Evolutionary conservation across 192 early-diverging fungal species (phyloP), one percentile per base, ranked within the genome.

Genomic region (Kappamyces sp.): DNA sequence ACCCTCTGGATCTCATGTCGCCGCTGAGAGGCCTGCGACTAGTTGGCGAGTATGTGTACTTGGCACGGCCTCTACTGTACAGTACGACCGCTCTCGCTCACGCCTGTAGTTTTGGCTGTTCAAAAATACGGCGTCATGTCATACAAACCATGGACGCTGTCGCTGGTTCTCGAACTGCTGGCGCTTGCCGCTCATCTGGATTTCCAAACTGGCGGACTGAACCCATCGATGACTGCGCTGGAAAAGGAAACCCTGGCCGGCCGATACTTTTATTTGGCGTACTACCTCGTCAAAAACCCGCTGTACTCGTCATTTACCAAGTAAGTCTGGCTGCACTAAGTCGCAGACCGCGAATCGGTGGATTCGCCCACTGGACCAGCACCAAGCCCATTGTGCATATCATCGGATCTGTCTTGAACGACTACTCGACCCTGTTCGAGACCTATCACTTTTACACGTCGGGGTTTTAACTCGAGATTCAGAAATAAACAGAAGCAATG

Each of bases 341-440:
- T 33, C 51, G 6, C 36, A 54, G 61, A 54, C 30, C 42, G n/a
- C 9, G 31, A 6, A 29, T 61, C 11, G 1, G 15, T 29, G 31
- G 45, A n/a, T 9, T 61, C 1, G 35, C 35, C 30, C 34, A 33
- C 11, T 49, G 31, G 37, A 46, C 32, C n/a, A 41, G 22, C 32
- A 35, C 47, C 4, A 51, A 35, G 42, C 39, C 60, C 38, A 8
- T 61, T 31, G 15, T 61, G 5, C 45, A 39, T 37, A 61, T 61
- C 1, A 15, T 51, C 43, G 60, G 48, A 2, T 40, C 29, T 8
- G 34, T 63, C 29, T 8, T 63, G 6, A 36, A 63, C 29, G 91
- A 94, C 69, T 94, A 94, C 68, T 84, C 89, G 65, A 89, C 90
- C 4, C 72, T 94, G 22, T 92, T 89, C 89, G 85, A 94, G 71